These are phyloP conservation scores for Didymella keratinophila DNA, from an alignment of 2,329 filamentous ascomycete species.

Conservation along the genomic window DNA sequence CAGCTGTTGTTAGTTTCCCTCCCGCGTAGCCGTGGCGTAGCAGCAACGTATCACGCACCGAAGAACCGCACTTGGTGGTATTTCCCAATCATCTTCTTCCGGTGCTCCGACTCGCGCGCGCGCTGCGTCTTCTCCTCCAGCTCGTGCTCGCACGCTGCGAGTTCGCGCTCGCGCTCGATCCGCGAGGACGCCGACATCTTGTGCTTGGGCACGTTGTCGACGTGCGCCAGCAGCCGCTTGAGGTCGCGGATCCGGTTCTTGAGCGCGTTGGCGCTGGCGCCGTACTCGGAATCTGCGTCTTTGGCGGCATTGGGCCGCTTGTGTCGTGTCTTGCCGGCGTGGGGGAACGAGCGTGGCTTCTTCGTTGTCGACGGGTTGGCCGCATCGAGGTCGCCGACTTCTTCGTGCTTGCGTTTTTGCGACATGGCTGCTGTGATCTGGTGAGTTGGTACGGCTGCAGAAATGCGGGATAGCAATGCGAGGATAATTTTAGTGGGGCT, in stretches of 20 bases:
- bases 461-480: constrained; percentile 10
- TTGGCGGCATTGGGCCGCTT: constrained; percentile 34
- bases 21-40: background rate
- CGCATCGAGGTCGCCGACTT: constrained; percentile 26
- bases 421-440: constrained; percentile 35
- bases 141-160: constrained; percentile 71
- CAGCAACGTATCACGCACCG: constrained; percentile 60
- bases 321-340: constrained; percentile 25
- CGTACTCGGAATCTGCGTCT: constrained; percentile 36
- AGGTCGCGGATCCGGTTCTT: constrained; percentile 77
- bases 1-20: constrained; percentile 24
- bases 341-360: constrained; percentile 36
- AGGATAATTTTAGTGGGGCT: constrained; percentile 46
- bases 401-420: constrained; percentile 47
- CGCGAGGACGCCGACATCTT: constrained; percentile 71
- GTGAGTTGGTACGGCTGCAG: constrained; percentile 11
- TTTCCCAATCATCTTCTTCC: constrained; percentile 74
- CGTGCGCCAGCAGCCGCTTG: constrained; percentile 68
- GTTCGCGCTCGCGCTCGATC: constrained; percentile 74
- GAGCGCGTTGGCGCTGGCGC: constrained; percentile 62
- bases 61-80: constrained; percentile 89
- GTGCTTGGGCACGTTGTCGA: constrained; percentile 56
- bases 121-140: constrained; percentile 55
- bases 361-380: constrained; percentile 29
- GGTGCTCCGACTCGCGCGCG: constrained; percentile 66